Base-by-base conservation (phyloP, 176 grass and related monocot species). In the Musa troglodytarum region DNA sequence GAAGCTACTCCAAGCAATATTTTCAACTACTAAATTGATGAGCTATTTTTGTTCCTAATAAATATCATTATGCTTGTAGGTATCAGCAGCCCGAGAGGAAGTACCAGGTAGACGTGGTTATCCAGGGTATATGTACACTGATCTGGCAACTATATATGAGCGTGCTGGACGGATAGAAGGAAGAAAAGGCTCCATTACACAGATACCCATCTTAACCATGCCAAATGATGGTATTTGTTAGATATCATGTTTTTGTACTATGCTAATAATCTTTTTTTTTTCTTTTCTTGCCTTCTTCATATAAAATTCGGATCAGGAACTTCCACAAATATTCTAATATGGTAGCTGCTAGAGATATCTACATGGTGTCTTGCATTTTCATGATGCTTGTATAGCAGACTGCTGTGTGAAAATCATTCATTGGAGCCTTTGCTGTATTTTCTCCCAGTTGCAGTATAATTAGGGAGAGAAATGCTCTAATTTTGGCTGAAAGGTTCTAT, bases 111-210 rank as follows among this genome's bases (percentile, higher is more conserved):
- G 92, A 72, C 92, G 92, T 91, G 88, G 92, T 84, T 96, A 96
- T 86, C 92, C 92, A 62, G 92, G 92, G 1, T 96, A 96, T 68
- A 96, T 96, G 92, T 96, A 96, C 69, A 96, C 92, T 61, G 92
- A 96, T 85, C 59, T 91, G 81, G 92, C 92, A 13, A 96, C 92
- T 19, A 96, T 96, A 82, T 96, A 91, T 91, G 92, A 96, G 58
- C 81, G 88, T 21, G 88, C 86, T 82, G 92, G 92, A 65, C 83
- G 88, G 86, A 96, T 96, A 75, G 92, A 91, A 67, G 92, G 88
- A 86, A 88, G 92, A 82, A 91, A 79, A 76, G 88, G 92, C 22
- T 96, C 92, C 29, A 96, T 96, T 69, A 96, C 88, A 51, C 92
- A 91, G 80, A 96, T 96, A 69, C 92, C 91, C 49, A 94, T 94